phyloP scores from a whole-genome alignment of 495 filamentous ascomycete genomes.

The Podospora fimiseda region DNA sequence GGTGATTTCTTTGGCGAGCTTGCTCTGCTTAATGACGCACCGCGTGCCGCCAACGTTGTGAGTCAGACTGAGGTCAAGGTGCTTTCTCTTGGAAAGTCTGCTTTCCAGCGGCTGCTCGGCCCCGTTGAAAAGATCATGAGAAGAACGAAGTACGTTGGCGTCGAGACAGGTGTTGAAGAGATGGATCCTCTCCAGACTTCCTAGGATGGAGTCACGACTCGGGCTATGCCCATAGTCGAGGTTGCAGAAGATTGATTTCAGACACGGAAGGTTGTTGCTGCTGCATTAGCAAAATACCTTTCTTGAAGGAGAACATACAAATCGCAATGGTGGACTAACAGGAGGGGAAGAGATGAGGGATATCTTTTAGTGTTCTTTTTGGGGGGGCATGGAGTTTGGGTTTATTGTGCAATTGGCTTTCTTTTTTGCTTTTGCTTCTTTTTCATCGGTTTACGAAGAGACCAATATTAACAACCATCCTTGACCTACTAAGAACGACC shows the following conservation, averaged over 20 bases:
- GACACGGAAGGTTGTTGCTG: no score
- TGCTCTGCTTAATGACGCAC: constrained; percentile 86
- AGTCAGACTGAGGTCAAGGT: constrained; percentile 83
- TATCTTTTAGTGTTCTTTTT: constrained; percentile 1
- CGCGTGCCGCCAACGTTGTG: constrained; percentile 84
- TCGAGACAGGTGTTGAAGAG: constrained; percentile 48
- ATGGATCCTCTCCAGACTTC: constrained; percentile 43
- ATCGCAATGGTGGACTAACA: neutral
- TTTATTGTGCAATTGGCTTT: neutral
- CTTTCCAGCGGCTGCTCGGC: constrained; percentile 87
- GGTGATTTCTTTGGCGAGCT: constrained; percentile 97
- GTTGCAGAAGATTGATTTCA: no score
- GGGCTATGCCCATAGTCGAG: no score
- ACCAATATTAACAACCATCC: neutral
- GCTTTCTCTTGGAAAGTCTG: constrained; percentile 86
- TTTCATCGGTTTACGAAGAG: neutral
- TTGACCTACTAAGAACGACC: no score
- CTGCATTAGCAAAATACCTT: no score
- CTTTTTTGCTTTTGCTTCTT: neutral
- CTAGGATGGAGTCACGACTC: no score
- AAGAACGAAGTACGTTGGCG: constrained; percentile 53
- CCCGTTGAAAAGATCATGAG: constrained; percentile 94
- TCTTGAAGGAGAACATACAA: neutral
- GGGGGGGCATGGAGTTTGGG: neutral
- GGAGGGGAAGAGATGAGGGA: neutral